Conservation (phyloP, 1,284 basidiomycete genomes). For the Ceratobasidium sp. region DNA sequence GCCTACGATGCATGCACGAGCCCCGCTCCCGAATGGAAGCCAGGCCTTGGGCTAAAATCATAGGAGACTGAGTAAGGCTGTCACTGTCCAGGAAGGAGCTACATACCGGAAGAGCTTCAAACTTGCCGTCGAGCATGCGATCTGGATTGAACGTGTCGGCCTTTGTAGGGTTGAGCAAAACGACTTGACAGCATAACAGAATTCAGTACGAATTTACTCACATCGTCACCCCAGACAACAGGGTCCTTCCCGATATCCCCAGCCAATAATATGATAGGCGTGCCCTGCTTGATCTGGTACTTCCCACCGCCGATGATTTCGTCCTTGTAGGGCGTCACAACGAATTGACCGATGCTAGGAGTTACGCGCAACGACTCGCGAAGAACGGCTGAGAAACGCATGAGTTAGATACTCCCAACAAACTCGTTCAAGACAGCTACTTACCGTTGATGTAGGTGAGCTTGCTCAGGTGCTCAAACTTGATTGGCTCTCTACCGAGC, state of each 20-base stretch:
- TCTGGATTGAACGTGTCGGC: constrained; percentile 58
- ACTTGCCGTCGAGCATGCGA: constrained; percentile 62
- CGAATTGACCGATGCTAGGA: constrained; percentile 51
- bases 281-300: constrained; percentile 52
- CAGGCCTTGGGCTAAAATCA: constrained; percentile 39
- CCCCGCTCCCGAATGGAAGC: constrained; percentile 52
- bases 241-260: constrained; percentile 54
- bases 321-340: constrained; percentile 49
- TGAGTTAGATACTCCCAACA: neutral
- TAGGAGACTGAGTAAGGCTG: neutral
- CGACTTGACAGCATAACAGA: neutral
- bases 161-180: neutral
- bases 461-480: constrained; percentile 50
- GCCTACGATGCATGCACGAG: constrained; percentile 53
- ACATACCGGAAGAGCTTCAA: constrained; percentile 52
- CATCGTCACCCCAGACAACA: constrained; percentile 55
- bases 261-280: constrained; percentile 50
- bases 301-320: constrained; percentile 49
- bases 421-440: neutral
- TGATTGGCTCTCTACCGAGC: constrained; percentile 49
- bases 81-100: too few species aligned
- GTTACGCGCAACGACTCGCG: constrained; percentile 55
- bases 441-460: constrained; percentile 54
- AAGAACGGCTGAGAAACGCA: constrained; percentile 46
- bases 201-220: constrained; percentile 28